Evolutionary conservation across 2,329 filamentous ascomycete species (phyloP).

Genomic region (Xylaria multiplex): DNA sequence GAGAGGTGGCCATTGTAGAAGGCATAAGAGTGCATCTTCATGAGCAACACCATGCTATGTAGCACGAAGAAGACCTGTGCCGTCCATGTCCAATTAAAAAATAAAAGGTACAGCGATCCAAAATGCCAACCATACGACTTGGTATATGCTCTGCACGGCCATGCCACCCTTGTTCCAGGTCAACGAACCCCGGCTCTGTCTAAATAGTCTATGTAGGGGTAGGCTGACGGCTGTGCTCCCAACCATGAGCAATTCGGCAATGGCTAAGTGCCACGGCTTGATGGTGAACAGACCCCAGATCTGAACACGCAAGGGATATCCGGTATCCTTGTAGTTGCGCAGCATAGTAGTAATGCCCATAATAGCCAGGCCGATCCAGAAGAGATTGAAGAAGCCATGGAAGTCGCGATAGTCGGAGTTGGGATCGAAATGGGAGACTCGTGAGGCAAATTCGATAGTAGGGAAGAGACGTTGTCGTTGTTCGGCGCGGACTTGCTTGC

Average conservation of each 20-base stretch:
- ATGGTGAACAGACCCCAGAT: slow-evolving; percentile 90
- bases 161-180: slow-evolving; percentile 84
- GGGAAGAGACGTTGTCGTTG: slow-evolving; percentile 89
- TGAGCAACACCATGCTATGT: slow-evolving; percentile 89
- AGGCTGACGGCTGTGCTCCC: slow-evolving; percentile 75
- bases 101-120: slow-evolving; percentile 90
- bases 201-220: slow-evolving; percentile 76
- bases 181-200: slow-evolving; percentile 63
- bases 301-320: slow-evolving; percentile 82
- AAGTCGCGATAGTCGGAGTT: slow-evolving; percentile 93
- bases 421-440: slow-evolving; percentile 95
- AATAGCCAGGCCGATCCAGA: slow-evolving; percentile 96
- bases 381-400: slow-evolving; percentile 95
- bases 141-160: slow-evolving; percentile 82
- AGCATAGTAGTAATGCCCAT: slow-evolving; percentile 97
- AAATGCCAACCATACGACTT: slow-evolving; percentile 78
- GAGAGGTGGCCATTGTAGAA: slow-evolving; percentile 98
- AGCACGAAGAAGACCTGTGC: slow-evolving; percentile 94
- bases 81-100: slow-evolving; percentile 93
- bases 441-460: slow-evolving; percentile 87
- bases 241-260: slow-evolving; percentile 89
- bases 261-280: slow-evolving; percentile 85
- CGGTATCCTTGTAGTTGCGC: slow-evolving; percentile 93
- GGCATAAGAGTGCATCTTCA: slow-evolving; percentile 99
- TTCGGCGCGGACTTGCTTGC: slow-evolving; percentile 83